Evolutionary conservation across 805 yeast species (phyloP).

Genomic region (Hanseniaspora vineae): DNA sequence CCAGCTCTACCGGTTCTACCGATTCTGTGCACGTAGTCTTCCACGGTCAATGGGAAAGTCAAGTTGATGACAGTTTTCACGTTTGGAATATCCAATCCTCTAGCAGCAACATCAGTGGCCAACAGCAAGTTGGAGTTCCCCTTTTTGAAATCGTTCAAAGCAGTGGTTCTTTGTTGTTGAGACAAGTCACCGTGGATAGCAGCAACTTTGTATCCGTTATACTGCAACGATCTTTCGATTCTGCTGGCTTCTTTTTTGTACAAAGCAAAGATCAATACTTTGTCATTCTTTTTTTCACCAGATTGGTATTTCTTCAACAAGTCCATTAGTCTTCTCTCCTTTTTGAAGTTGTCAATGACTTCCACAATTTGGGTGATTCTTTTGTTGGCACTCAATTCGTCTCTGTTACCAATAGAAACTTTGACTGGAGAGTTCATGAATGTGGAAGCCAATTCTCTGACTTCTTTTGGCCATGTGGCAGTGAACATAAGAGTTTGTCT

Average conservation of each 20-base stretch:
- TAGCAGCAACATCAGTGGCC: conserved; percentile 97
- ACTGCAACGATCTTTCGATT: conserved; percentile 60
- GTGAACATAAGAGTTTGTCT: conserved; percentile 97
- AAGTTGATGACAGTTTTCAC: conserved; percentile 90
- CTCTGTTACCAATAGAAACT: conserved; percentile 87
- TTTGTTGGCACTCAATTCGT: conserved; percentile 88
- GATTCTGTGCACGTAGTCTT: conserved; percentile 93
- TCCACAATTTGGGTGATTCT: conserved; percentile 89
- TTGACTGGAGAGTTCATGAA: conserved; percentile 82
- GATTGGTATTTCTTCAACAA: conserved; percentile 64
- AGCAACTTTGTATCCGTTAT: conserved; percentile 69
- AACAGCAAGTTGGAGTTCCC: conserved; percentile 66
- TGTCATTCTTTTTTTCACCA: conserved; percentile 56
- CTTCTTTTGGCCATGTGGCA: conserved; percentile 99
- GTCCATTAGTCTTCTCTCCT: conserved; percentile 64
- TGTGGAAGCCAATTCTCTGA: conserved; percentile 75
- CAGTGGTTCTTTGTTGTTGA: conserved; percentile 83
- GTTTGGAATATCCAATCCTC: conserved; percentile 95
- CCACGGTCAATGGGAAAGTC: conserved; percentile 92
- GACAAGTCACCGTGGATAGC: conserved; percentile 94
- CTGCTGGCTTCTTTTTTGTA: conserved; percentile 95
- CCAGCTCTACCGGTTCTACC: conserved; percentile 99
- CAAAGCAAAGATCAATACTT: conserved; percentile 81
- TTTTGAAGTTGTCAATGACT: conserved; percentile 70
- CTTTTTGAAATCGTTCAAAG: conserved; percentile 70